Conservation (phyloP, 768 basidiomycete genomes). For the Gloeostereum incarnatum region DNA sequence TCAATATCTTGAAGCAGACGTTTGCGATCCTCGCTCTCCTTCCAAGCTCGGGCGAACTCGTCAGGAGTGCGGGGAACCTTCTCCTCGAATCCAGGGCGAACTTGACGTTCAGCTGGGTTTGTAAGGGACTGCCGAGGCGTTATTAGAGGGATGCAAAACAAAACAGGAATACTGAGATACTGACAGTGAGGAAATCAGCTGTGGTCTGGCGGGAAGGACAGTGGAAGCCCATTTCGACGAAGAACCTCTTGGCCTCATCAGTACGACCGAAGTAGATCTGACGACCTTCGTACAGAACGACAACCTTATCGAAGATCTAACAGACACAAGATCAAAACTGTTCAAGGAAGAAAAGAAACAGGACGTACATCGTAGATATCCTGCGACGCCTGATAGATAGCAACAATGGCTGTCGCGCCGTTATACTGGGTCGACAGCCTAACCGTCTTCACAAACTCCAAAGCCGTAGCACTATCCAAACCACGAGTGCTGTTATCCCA, state of each 20-base stretch:
- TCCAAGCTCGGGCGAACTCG: conserved; percentile 30
- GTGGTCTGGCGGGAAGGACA: conserved; percentile 34
- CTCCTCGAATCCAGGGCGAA: conserved; percentile 22
- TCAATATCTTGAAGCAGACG: conserved; percentile 17
- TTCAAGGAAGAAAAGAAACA: not conserved
- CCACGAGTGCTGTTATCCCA: conserved; percentile 36
- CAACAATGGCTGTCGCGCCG: conserved; percentile 29
- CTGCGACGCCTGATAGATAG: conserved; percentile 34
- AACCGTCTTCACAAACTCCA: conserved; percentile 36
- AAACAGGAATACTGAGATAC: not conserved
- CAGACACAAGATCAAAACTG: not conserved
- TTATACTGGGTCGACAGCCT: conserved; percentile 29
- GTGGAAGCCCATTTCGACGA: conserved; percentile 34
- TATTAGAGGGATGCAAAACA: not conserved
- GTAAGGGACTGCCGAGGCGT: conserved; percentile 17
- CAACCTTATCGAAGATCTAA: conserved; percentile 33
- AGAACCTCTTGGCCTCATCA: conserved; percentile 29
- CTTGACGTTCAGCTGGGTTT: conserved; percentile 24
- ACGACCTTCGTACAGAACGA: conserved; percentile 35
- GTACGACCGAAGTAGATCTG: conserved; percentile 38
- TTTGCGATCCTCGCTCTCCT: conserved; percentile 21
- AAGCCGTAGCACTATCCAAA: conserved; percentile 21
- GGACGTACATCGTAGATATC: conserved; percentile 24
- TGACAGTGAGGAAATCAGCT: conserved; percentile 33
- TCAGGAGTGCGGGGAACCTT: conserved; percentile 29